These are phyloP conservation scores for Acidomyces sp. DNA, from an alignment of 495 filamentous ascomycete genomes.

Conservation along the genomic window DNA sequence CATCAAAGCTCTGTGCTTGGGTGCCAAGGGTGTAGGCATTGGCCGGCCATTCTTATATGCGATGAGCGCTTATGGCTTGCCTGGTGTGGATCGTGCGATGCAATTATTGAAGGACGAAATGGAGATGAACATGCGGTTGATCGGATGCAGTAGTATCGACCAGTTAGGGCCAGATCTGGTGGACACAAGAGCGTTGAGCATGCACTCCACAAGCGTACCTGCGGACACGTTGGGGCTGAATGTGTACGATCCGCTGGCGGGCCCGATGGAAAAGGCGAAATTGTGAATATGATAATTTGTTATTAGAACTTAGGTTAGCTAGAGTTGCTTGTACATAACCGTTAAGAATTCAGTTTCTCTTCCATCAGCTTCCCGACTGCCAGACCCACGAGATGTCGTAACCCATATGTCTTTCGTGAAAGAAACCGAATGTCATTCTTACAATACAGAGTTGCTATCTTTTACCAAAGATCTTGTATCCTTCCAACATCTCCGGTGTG, in stretches of 20 bases:
- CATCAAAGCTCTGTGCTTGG: conserved; percentile 86
- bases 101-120: conserved; percentile 94
- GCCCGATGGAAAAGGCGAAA: conserved; percentile 28
- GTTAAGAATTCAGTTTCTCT: too few species aligned
- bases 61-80: conserved; percentile 83
- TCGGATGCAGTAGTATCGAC: conserved; percentile 59
- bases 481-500: conserved; percentile 14
- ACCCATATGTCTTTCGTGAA: too few species aligned
- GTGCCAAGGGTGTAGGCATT: conserved; percentile 87
- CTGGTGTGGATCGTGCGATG: conserved; percentile 84
- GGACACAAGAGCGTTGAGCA: conserved; percentile 57
- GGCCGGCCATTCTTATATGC: conserved; percentile 90
- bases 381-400: too few species aligned
- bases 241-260: conserved; percentile 53
- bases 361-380: too few species aligned
- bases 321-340: too few species aligned
- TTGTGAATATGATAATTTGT: too few species aligned
- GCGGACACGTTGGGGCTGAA: conserved; percentile 50
- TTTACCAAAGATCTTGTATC: conserved; percentile 14
- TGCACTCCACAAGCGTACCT: conserved; percentile 56
- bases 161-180: conserved; percentile 69
- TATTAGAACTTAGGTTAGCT: too few species aligned
- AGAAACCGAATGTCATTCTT: too few species aligned
- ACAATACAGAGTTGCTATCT: too few species aligned
- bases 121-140: conserved; percentile 96